Evolutionary conservation across 2,329 filamentous ascomycete species (phyloP).

Genomic region (Ambrosiella cleistominuta): DNA sequence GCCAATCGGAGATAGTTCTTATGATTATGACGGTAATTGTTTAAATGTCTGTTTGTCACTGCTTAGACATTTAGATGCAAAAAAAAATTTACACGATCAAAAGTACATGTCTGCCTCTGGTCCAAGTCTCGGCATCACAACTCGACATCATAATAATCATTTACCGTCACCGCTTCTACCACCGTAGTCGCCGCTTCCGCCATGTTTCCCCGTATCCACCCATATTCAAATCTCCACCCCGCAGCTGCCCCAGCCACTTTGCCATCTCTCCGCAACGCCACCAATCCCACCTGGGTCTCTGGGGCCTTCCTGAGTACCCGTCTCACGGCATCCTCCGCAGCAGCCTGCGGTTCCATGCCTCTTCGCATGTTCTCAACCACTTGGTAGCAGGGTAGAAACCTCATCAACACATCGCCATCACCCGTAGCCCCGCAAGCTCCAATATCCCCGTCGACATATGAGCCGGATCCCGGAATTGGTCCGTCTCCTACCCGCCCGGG

Average conservation of each 20-base stretch:
- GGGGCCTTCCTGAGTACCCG: constrained; percentile 33
- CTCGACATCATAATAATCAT: background rate
- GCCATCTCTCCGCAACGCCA: constrained; percentile 32
- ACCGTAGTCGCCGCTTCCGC: constrained; percentile 26
- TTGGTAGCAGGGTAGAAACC: constrained; percentile 39
- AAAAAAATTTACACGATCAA: no score
- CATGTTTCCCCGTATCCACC: constrained; percentile 32
- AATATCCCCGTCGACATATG: constrained; percentile 35
- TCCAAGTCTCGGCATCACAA: no score
- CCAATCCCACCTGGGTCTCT: constrained; percentile 28
- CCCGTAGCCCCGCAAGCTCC: constrained; percentile 39
- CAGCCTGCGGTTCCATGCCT: constrained; percentile 30
- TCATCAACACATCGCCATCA: constrained; percentile 40
- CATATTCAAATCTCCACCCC: constrained; percentile 37
- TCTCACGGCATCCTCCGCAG: constrained; percentile 32
- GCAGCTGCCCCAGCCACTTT: constrained; percentile 33
- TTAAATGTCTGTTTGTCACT: no score
- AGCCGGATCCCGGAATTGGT: constrained; percentile 35
- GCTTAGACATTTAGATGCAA: no score
- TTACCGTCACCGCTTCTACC: constrained; percentile 17
- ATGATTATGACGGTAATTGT: no score
- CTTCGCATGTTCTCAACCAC: constrained; percentile 34
- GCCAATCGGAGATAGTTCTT: no score
- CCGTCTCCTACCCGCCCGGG: constrained; percentile 39
- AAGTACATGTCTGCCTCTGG: no score